These are phyloP conservation scores for carrot (Daucus carota) DNA, from an alignment of 129 eudicot species.

Conservation along the genomic window DNA sequence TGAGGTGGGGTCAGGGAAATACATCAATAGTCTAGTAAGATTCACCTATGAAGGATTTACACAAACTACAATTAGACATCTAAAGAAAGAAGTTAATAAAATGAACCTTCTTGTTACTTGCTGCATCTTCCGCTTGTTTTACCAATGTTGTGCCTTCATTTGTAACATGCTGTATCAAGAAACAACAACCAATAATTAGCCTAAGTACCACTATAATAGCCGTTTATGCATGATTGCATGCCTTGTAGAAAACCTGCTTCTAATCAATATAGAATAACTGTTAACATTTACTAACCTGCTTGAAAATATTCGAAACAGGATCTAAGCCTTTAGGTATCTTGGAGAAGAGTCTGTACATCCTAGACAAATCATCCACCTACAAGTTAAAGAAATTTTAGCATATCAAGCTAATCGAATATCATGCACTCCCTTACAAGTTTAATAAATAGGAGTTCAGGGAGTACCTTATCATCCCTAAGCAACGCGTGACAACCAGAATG, in stretches of 20 bases:
- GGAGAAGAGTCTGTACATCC: conserved; percentile 82
- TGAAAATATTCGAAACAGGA: conserved; percentile 80
- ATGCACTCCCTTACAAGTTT: neutral
- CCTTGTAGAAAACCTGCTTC: neutral
- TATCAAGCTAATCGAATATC: neutral
- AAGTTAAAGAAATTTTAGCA: neutral
- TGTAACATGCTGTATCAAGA: conserved; percentile 69
- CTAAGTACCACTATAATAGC: neutral
- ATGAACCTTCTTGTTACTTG: conserved; percentile 76
- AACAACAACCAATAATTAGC: conserved; percentile 16
- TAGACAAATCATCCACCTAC: conserved; percentile 80
- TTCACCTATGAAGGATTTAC: neutral
- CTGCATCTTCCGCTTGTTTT: conserved; percentile 94
- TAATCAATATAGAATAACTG: neutral
- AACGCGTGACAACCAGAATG: conserved; percentile 93
- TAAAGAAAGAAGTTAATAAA: neutral
- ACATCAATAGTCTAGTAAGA: neutral
- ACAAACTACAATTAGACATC: neutral
- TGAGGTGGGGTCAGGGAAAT: neutral
- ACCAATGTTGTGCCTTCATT: conserved; percentile 88
- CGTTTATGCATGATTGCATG: neutral
- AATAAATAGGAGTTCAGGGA: neutral
- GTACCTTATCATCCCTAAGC: conserved; percentile 94
- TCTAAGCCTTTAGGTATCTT: conserved; percentile 75
- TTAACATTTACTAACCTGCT: conserved; percentile 57